Conservation (phyloP, 345 rosid species). For the Eucalyptus cloeziana region DNA sequence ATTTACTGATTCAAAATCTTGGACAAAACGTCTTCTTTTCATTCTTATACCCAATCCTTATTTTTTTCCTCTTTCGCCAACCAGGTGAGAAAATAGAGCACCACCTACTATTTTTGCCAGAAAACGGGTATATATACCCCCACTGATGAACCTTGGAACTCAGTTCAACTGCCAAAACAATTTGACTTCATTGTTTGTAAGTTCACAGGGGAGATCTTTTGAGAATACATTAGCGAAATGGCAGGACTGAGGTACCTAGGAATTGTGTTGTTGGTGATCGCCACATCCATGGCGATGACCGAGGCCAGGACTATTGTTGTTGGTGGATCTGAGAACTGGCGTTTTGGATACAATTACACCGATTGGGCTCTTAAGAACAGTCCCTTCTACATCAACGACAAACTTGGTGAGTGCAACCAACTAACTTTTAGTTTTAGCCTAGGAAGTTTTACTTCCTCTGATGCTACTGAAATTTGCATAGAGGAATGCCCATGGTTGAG, state of each 20-base stretch:
- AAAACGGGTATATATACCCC: neutral
- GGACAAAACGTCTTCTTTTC: neutral
- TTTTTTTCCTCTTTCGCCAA: neutral
- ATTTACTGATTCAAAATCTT: neutral
- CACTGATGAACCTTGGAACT: neutral
- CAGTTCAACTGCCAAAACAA: neutral
- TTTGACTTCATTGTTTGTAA: neutral
- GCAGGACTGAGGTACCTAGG: neutral
- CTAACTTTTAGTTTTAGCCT: neutral
- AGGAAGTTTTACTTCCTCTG: neutral
- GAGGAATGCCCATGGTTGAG: neutral
- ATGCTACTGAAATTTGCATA: neutral
- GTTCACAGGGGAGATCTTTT: neutral
- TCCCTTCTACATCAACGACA: conserved; percentile 9
- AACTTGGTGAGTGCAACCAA: neutral
- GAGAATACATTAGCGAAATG: neutral
- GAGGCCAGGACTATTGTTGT: conserved; percentile 6
- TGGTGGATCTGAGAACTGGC: conserved; percentile 12
- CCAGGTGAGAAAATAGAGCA: neutral
- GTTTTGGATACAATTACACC: conserved; percentile 4
- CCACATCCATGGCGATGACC: neutral
- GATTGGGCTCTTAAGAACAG: conserved; percentile 9
- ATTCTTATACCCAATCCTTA: neutral
- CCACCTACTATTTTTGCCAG: neutral
- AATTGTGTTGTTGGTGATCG: neutral